phyloP scores from a whole-genome alignment of 2,329 filamentous ascomycete genomes.

The Teratosphaeria epicoccoides region DNA sequence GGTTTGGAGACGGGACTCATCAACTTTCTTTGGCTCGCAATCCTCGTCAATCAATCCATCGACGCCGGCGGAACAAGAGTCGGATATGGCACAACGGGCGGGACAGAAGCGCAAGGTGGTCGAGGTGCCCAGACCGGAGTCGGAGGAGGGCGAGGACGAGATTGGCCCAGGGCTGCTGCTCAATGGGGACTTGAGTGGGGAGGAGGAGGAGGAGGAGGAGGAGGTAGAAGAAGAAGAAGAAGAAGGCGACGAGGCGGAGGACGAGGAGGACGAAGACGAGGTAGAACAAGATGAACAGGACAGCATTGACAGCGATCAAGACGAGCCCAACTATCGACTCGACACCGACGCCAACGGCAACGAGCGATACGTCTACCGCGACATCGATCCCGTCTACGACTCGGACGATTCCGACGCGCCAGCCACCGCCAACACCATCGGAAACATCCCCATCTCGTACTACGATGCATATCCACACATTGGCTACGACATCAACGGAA shows the following conservation, averaged over 20 bases:
- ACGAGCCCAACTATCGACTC: conserved; percentile 46
- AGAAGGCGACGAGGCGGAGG: conserved; percentile 26
- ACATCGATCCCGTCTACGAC: conserved; percentile 90
- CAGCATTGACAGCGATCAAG: conserved; percentile 19
- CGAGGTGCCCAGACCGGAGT: conserved; percentile 22
- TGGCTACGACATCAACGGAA: conserved; percentile 97
- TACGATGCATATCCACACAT: conserved; percentile 98
- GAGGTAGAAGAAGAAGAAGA: conserved; percentile 26
- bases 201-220: conserved; percentile 14
- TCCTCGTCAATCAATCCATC: background rate
- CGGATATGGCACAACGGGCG: conserved; percentile 15
- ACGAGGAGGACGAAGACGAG: conserved; percentile 18
- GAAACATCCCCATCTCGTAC: conserved; percentile 84
- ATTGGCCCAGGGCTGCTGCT: conserved; percentile 30
- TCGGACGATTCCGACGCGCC: conserved; percentile 86
- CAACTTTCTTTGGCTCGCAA: background rate
- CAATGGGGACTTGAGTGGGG: conserved; percentile 29
- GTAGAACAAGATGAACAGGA: conserved; percentile 27
- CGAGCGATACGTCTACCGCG: conserved; percentile 80
- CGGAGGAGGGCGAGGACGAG: conserved; percentile 13
- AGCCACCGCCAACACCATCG: conserved; percentile 72
- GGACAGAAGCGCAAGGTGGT: conserved; percentile 36
- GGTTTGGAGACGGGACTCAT: background rate
- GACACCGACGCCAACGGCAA: conserved; percentile 82
- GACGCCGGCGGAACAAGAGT: background rate